Conservation (phyloP, 2,329 filamentous ascomycete genomes). For the Polychaeton citri region DNA sequence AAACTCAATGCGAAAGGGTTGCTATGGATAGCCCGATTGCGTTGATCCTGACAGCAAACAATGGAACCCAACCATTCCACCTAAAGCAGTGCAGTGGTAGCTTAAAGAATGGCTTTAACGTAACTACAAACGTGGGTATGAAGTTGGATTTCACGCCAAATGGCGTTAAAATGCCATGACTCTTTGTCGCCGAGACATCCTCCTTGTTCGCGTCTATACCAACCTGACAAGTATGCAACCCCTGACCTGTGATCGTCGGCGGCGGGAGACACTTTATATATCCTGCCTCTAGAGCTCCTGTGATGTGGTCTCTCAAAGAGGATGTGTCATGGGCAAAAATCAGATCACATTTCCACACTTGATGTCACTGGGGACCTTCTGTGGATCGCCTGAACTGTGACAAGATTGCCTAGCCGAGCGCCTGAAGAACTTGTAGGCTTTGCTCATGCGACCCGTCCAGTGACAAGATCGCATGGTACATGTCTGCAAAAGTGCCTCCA, state of each 20-base stretch:
- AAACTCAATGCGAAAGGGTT: too few relatives aligned
- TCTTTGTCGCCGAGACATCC: conserved; percentile 22
- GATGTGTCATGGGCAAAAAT: conserved; percentile 17
- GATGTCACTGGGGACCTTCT: conserved; percentile 13
- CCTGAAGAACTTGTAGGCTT: conserved; percentile 14
- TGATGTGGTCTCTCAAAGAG: conserved; percentile 17
- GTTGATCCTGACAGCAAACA: too few relatives aligned
- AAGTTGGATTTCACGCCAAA: too few relatives aligned
- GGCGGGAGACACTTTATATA: conserved; percentile 22
- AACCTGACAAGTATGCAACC: conserved; percentile 19
- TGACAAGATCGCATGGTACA: conserved; percentile 25
- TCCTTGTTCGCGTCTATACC: conserved; percentile 18
- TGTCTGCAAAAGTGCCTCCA: conserved; percentile 27
- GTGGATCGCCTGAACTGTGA: conserved; percentile 6
- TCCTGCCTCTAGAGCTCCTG: conserved; percentile 22
- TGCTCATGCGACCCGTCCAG: too few relatives aligned
- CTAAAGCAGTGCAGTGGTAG: too few relatives aligned
- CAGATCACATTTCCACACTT: too few relatives aligned
- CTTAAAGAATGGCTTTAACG: too few relatives aligned
- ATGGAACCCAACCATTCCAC: too few relatives aligned
- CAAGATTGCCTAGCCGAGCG: conserved; percentile 13
- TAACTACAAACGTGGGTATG: too few relatives aligned
- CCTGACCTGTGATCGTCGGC: conserved; percentile 25
- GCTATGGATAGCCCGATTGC: too few relatives aligned
- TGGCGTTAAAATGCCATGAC: too few relatives aligned